Conservation (phyloP, 169 alveolate genomes). For the Plasmodium sp. region DNA sequence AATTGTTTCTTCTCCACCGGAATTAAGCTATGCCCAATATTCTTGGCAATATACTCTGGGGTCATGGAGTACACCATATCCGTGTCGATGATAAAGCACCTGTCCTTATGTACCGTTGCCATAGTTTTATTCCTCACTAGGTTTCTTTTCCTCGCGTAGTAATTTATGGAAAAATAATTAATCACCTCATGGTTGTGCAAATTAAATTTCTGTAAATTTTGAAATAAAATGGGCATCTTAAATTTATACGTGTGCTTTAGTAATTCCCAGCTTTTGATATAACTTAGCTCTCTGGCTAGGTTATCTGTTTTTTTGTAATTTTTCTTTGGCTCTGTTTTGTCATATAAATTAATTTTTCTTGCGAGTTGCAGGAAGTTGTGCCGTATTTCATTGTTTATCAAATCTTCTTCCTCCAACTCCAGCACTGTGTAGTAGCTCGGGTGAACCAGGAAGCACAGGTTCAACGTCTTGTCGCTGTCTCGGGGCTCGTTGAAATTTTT, state of each 20-base stretch:
- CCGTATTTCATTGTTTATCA: slow-evolving; percentile 6
- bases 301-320: slow-evolving; percentile 19
- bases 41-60: slow-evolving; percentile 29
- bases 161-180: slow-evolving; percentile 19
- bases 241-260: slow-evolving; percentile 45
- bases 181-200: slow-evolving; percentile 11
- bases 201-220: slow-evolving; percentile 15
- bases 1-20: background rate
- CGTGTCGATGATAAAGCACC: slow-evolving; percentile 46
- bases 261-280: slow-evolving; percentile 28
- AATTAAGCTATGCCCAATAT: slow-evolving; percentile 10
- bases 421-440: slow-evolving; percentile 27
- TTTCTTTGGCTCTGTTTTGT: slow-evolving; percentile 13
- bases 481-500: slow-evolving; percentile 25
- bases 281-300: slow-evolving; percentile 24
- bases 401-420: slow-evolving; percentile 36
- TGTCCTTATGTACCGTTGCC: background rate
- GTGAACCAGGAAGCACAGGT: slow-evolving; percentile 26
- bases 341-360: slow-evolving; percentile 29
- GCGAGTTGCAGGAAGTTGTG: background rate
- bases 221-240: slow-evolving; percentile 42
- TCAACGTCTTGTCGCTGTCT: background rate
- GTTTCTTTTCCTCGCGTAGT: background rate
- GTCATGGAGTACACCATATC: slow-evolving; percentile 70
- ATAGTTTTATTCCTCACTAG: slow-evolving; percentile 16